Base-by-base conservation (phyloP, 495 filamentous ascomycete genomes). In the Lophiotrema nucula region DNA sequence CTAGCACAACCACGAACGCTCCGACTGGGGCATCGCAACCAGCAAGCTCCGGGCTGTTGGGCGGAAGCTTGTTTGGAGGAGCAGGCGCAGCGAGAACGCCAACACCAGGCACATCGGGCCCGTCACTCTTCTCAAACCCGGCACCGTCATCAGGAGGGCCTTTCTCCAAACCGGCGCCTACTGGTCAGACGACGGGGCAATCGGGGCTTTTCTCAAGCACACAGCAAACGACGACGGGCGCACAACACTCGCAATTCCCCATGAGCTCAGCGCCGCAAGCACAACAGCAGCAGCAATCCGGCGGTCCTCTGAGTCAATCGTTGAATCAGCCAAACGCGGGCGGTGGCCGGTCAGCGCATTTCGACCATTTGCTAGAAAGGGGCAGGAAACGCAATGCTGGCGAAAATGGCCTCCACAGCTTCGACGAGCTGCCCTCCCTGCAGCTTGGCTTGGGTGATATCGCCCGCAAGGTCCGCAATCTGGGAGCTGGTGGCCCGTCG, bases 381-480 rank as follows among this genome's bases (percentile, higher is more conserved):
- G 88, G 87, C 67, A 79, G 79, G 67, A 86, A 86, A 69, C 76
- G 82, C 37, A 62, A 69, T 56, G 69, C 63, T 28, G 62, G 70
- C 55, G 78, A 75, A 19, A 73, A 79, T 65, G 82, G 77, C 39
- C 75, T 75, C 53, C 77, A 73, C 15, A 70, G 73, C 11, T 70
- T 80, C 50, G 79, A 81, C 18, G 80, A 85, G 35, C 77, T 88
- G 23, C 85, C 85, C 13, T 80, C 79, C 54, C 73, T 97, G 50
- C 89, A 96, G 70, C 77, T 96, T 38, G 90, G 91, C 4, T 76
- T 97, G 15, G 87, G 88, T 59, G 90, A 96, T 71, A 88, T 97
- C 60, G 84, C 89, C 45, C 84, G 90, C 63, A 88, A 87, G 58
- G 87, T 92, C 33, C 83, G 84, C 68, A 86, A 90, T 69, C 76